Conservation (phyloP, 2,329 filamentous ascomycete species). For the Colletotrichum filicis region DNA sequence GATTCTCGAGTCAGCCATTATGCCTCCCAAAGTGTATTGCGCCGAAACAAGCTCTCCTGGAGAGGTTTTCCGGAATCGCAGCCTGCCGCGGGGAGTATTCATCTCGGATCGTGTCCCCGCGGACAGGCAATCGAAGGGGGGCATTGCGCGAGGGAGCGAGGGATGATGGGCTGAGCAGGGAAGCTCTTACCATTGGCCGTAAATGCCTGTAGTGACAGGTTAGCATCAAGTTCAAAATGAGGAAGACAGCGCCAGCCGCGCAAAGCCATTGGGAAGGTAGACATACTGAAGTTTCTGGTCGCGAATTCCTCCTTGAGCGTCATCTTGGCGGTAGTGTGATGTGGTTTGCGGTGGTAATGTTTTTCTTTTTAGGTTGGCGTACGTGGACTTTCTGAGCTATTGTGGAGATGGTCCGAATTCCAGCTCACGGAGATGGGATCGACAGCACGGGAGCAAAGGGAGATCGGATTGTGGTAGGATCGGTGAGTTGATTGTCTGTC, state of each 20-base stretch:
- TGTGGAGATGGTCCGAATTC: conserved; percentile 36
- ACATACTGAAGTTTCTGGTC: conserved; percentile 80
- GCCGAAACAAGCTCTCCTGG: neutral
- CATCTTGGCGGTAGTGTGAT: conserved; percentile 61
- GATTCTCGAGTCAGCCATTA: conserved; percentile 36
- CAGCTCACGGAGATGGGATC: conserved; percentile 31
- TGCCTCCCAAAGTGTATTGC: conserved; percentile 5
- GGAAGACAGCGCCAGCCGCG: neutral
- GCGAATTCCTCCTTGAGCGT: conserved; percentile 78
- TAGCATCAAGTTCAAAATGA: conserved; percentile 40
- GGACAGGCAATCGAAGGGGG: neutral
- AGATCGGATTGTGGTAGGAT: neutral
- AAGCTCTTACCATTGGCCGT: conserved; percentile 76
- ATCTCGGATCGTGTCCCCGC: neutral
- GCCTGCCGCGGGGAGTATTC: neutral
- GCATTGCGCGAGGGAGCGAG: neutral
- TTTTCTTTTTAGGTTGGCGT: conserved; percentile 28
- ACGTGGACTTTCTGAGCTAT: conserved; percentile 33
- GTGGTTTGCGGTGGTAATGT: conserved; percentile 13
- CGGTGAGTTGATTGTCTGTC: neutral
- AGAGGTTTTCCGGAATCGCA: neutral
- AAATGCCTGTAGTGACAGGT: conserved; percentile 67
- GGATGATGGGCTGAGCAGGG: neutral
- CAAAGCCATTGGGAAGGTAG: conserved; percentile 35
- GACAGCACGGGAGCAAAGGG: conserved; percentile 1